Conservation (phyloP, 208 protist genomes). For the Acanthamoeba triangularis region DNA sequence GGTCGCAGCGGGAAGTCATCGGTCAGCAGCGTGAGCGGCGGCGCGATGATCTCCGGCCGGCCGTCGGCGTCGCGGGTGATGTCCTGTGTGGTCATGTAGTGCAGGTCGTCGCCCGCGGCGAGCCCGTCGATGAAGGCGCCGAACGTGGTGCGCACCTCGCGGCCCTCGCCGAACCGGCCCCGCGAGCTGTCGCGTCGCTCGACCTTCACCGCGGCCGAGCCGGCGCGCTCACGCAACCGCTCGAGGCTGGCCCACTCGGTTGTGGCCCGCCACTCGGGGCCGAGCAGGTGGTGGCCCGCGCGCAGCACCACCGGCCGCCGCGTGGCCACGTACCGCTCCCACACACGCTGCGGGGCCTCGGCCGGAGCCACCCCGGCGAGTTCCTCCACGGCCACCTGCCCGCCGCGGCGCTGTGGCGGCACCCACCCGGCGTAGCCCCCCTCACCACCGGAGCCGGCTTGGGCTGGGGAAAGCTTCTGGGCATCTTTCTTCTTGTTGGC, state of each 20-base stretch:
- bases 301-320: slow-evolving; percentile 4
- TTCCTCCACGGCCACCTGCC: neutral
- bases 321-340: neutral
- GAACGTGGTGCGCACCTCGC: slow-evolving; percentile 49
- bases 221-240: slow-evolving; percentile 3
- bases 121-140: neutral
- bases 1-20: slow-evolving; percentile 70
- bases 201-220: slow-evolving; percentile 1
- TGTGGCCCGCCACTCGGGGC: neutral
- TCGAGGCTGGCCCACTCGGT: neutral
- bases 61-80: slow-evolving; percentile 17
- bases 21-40: slow-evolving; percentile 6
- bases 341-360: neutral
- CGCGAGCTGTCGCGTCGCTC: slow-evolving; percentile 28
- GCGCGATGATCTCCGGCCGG: slow-evolving; percentile 15
- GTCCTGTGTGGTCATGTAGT: slow-evolving; percentile 57
- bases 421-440: neutral
- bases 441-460: neutral
- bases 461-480: neutral
- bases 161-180: neutral
- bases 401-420: slow-evolving; percentile 23
- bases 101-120: slow-evolving; percentile 1
- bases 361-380: neutral
- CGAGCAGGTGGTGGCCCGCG: neutral
- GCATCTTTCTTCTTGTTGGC: neutral